Conservation (phyloP, 1,139 yeast species). For the Starmera stellimalicola region DNA sequence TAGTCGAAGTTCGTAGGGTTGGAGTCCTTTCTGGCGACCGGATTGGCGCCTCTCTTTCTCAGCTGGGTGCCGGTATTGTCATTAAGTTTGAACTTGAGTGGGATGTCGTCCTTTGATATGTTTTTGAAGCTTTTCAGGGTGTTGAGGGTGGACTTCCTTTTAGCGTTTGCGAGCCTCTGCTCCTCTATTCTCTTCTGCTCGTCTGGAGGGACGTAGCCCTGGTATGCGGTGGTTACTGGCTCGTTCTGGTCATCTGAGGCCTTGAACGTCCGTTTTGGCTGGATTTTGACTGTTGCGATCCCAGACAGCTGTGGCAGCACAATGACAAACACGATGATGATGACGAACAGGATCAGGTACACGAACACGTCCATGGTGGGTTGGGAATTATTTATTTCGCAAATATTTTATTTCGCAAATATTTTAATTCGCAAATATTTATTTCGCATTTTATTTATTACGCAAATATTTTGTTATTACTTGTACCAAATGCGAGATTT, state of each 20-base stretch:
- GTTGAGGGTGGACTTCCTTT: constrained; percentile 3
- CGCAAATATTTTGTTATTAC: too few relatives aligned
- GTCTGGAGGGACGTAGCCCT: constrained; percentile 17
- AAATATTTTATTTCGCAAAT: too few relatives aligned
- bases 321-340: constrained; percentile 8
- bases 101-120: constrained; percentile 13
- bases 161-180: constrained; percentile 2
- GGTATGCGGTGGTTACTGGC: constrained; percentile 1
- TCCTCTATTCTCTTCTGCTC: constrained; percentile 7
- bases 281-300: constrained; percentile 11
- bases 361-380: constrained; percentile 5
- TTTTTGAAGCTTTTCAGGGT: constrained; percentile 8
- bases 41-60: constrained; percentile 13
- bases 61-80: constrained; percentile 1
- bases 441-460: too few relatives aligned
- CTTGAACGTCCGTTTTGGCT: constrained; percentile 1
- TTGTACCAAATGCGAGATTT: too few relatives aligned
- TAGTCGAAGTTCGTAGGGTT: constrained; percentile 17
- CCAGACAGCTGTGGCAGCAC: constrained; percentile 16
- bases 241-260: constrained; percentile 1
- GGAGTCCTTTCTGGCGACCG: constrained; percentile 1
- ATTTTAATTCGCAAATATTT: too few relatives aligned
- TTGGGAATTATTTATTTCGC: too few relatives aligned
- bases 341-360: constrained; percentile 5
- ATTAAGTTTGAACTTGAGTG: constrained; percentile 13